Evolutionary conservation across 129 eudicot species (phyloP), one percentile per base, ranked within the genome.

Genomic region (Arctium lappa): DNA sequence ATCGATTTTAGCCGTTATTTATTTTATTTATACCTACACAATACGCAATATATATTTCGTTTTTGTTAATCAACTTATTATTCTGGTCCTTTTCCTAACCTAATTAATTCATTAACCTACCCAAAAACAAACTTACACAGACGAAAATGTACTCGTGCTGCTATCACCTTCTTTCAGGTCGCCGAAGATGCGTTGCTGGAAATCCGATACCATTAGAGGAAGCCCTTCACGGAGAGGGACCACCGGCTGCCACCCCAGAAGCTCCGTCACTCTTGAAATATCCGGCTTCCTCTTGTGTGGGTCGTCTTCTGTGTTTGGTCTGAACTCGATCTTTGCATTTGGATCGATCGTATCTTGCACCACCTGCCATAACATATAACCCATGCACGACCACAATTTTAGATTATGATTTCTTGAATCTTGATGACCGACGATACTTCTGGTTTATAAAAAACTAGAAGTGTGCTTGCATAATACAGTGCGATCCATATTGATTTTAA

Each of bases 201-300:
- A 94, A 85, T 94, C 98, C 1, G 86, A 82, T 15, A 94, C 94
- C 98, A 94, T 91, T 33, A 79, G 89, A 16, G 98, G 98, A 71
- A 94, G 98, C 6, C 98, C 98, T 46, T 94, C 92, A 4, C 87
- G 85, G 22, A 94, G 90, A 3, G 94, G 85, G 16, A 94, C 93
- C 32, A 72, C 68, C 0, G 98, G 98, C 83, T 94, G 90, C 98
- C 98, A 94, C 13, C 94, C 94, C 1, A 94, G 94, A 42, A 91
- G 94, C 74, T 82, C 86, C 33, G 87, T 94, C 12, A 97, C 98
- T 84, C 75, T 94, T 4, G 93, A 77, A 86, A 94, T 91, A 83
- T 94, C 98, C 0, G 98, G 98, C 82, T 94, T 94, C 81, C 98
- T 90, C 87, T 90, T 90, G 89, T 94, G 98, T 5, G 98, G 98